These are phyloP conservation scores for Periglandula ipomoeae DNA, from an alignment of 2,329 filamentous ascomycete genomes.

Conservation along the genomic window DNA sequence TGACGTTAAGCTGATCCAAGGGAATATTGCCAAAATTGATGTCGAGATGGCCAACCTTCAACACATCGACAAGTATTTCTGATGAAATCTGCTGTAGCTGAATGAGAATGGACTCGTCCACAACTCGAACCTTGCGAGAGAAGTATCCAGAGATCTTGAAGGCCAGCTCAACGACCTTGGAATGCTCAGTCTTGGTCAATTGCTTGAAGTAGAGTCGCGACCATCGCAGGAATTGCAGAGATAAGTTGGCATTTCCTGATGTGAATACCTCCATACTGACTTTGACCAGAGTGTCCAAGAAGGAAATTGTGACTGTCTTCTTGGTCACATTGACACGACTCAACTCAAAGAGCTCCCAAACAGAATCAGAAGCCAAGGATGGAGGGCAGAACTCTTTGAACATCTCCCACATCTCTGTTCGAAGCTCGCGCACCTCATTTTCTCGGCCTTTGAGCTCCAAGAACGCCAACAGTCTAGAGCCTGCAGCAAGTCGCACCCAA, in stretches of 20 bases:
- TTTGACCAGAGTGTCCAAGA: slow-evolving; percentile 6
- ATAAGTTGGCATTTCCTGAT: slow-evolving; percentile 2
- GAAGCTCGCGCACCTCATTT: not conserved
- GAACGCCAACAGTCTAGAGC: slow-evolving; percentile 5
- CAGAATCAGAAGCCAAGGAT: slow-evolving; percentile 1
- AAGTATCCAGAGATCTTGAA: slow-evolving; percentile 8
- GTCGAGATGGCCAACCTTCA: slow-evolving; percentile 6
- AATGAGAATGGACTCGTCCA: not conserved
- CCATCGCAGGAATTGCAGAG: slow-evolving; percentile 6
- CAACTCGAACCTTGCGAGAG: not conserved
- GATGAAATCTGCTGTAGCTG: slow-evolving; percentile 7
- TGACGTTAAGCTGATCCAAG: slow-evolving; percentile 1
- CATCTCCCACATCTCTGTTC: slow-evolving; percentile 6
- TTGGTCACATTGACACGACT: slow-evolving; percentile 3
- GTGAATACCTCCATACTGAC: slow-evolving; percentile 7
- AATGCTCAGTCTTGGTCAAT: slow-evolving; percentile 6
- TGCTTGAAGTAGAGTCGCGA: slow-evolving; percentile 7
- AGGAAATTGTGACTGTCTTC: slow-evolving; percentile 4
- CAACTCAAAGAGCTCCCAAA: slow-evolving; percentile 8
- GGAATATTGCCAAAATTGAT: slow-evolving; percentile 8
- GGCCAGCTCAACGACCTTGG: slow-evolving; percentile 4
- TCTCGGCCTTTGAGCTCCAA: slow-evolving; percentile 4
- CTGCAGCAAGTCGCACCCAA: slow-evolving; percentile 7
- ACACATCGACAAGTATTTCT: slow-evolving; percentile 8
- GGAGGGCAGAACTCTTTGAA: slow-evolving; percentile 6